Evolutionary conservation across 208 protist genomes (phyloP), one percentile per base, ranked within the genome.

Genomic region (Trypanosoma vivax): DNA sequence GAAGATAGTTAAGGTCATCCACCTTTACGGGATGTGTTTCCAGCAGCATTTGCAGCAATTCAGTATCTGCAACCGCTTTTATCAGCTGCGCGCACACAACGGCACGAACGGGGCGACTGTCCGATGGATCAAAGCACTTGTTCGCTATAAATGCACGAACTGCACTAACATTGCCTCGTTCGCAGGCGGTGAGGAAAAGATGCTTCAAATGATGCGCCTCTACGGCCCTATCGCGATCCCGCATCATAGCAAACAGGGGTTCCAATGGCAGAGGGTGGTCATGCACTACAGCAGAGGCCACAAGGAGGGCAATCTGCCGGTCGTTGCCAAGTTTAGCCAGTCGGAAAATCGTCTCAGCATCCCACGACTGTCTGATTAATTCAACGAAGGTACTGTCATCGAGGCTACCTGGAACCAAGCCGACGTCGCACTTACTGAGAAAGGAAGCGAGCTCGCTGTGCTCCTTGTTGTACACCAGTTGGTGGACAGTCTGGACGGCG

Each of bases 151-250:
- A 70, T 13, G 73, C 65, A 57, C 52, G 59, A 11, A 88, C 71
- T 1, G 65, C 74, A n/a, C 79, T 68, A 3, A 66, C 30, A 53
- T 90, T 76, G 5, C 65, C 65, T 35, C 75, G 75, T 33, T 93
- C 86, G 53, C 76, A 86, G 3, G 71, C 73, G 10, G 61, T 75
- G 30, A 84, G 52, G 49, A 90, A 93, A 9, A 90, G 71, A 35
- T 76, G 49, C 25, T 73, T 70, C 2, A 93, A 58, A 18, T 90
- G 61, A 58, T 88, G 66, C 46, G 50, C 13, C 30, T 52, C 60
- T 33, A 93, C 85, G 0, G 75, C 80, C 3, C 34, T 66, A 13
- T 60, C 16, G 1, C 54, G 34, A 46, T 88, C 54, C 35, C 66
- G 56, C 73, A 93, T 88, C 2, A 61, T 52, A 3, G 27, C 39